A percentile compares a stretch with the other conserved stretches of the same genome.
phyloP scores from a whole-genome alignment of 2,329 filamentous ascomycete genomes.

The Pyrenophora graminea region DNA sequence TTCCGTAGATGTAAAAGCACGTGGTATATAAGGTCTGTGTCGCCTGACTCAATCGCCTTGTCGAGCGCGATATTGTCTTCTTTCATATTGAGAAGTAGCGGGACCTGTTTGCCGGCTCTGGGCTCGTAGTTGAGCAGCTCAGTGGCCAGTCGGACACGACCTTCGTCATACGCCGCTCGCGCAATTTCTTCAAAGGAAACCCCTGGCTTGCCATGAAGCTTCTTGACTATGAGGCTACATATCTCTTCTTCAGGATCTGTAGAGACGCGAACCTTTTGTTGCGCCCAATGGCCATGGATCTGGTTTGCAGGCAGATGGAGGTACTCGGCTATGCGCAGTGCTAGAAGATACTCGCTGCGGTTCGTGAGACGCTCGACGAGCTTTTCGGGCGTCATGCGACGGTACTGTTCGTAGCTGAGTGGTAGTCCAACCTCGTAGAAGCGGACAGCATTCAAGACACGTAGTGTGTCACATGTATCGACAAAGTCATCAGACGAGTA shows the following conservation, averaged over 20 bases:
- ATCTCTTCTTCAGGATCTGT: conserved; percentile 86
- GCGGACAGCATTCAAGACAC: conserved; percentile 88
- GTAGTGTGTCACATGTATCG: conserved; percentile 92
- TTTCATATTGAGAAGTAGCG: conserved; percentile 89
- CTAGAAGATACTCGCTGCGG: conserved; percentile 87
- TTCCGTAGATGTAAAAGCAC: conserved; percentile 87
- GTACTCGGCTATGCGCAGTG: conserved; percentile 85
- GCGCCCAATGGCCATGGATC: conserved; percentile 97
- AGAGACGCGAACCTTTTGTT: conserved; percentile 85
- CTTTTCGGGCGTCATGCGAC: conserved; percentile 84
- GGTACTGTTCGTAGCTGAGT: conserved; percentile 90
- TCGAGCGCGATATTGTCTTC: conserved; percentile 93
- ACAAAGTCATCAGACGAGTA: conserved; percentile 99
- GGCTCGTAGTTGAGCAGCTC: conserved; percentile 92
- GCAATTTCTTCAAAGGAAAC: conserved; percentile 97
- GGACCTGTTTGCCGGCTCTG: conserved; percentile 92
- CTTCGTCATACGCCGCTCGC: conserved; percentile 90
- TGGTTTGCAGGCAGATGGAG: conserved; percentile 82
- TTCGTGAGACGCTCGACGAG: conserved; percentile 86
- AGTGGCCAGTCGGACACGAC: conserved; percentile 83
- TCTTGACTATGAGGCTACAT: conserved; percentile 82
- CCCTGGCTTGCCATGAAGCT: conserved; percentile 82
- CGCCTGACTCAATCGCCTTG: conserved; percentile 94
- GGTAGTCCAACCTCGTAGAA: conserved; percentile 91
- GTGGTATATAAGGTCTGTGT: conserved; percentile 89